Conservation (phyloP, 1,284 basidiomycete genomes). For the Blastosporella zonata region DNA sequence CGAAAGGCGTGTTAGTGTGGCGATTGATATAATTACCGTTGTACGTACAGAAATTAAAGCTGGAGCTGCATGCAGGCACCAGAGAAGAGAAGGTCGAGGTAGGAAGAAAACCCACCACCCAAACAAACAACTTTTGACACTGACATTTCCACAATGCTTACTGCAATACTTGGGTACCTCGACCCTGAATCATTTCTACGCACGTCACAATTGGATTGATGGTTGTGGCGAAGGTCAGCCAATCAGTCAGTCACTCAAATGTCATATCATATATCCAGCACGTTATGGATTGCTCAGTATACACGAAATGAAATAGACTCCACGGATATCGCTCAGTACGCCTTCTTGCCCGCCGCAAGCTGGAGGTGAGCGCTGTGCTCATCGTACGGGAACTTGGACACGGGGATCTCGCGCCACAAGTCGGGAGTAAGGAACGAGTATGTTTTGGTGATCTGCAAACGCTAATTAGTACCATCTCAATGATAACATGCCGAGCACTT, state of each 20-base stretch:
- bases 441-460: constrained; percentile 86
- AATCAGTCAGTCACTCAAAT: not conserved
- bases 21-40: not conserved
- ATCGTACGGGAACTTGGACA: constrained; percentile 89
- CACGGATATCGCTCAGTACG: constrained; percentile 49
- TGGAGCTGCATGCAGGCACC: constrained; percentile 14
- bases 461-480: constrained; percentile 1
- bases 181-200: not conserved
- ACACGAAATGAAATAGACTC: constrained; percentile 15
- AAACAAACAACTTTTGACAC: constrained; percentile 16
- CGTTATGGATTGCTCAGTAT: constrained; percentile 15
- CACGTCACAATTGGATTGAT: not conserved
- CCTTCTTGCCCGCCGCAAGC: constrained; percentile 78
- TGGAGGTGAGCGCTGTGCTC: constrained; percentile 91
- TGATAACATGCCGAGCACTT: constrained; percentile 30
- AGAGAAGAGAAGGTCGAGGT: constrained; percentile 2
- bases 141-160: constrained; percentile 8
- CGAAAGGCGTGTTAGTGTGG: not conserved
- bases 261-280: constrained; percentile 1
- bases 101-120: constrained; percentile 7
- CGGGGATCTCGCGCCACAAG: constrained; percentile 94
- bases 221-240: not conserved
- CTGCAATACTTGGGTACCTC: not conserved
- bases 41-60: constrained; percentile 11
- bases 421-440: constrained; percentile 98